Evolutionary conservation across 805 yeast species (phyloP).

Genomic region (Jamesozyma piceae): DNA sequence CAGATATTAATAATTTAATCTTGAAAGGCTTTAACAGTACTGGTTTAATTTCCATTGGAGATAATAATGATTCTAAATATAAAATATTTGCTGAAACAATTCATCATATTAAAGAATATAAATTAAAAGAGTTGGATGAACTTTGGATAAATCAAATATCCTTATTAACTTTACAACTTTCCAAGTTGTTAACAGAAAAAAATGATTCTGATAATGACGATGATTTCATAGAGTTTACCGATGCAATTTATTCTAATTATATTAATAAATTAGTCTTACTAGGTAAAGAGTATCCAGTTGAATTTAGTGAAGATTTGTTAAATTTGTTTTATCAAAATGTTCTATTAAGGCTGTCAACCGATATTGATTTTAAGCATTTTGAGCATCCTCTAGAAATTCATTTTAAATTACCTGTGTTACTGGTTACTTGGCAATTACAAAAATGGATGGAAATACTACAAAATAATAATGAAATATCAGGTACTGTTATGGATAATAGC

Average conservation of each 20-base stretch:
- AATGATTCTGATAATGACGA: conserved; percentile 4
- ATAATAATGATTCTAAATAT: conserved; percentile 7
- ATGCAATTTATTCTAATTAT: conserved; percentile 17
- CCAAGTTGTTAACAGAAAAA: conserved; percentile 18
- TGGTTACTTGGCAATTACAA: conserved; percentile 24
- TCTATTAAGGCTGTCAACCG: conserved; percentile 10
- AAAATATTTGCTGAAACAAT: conserved; percentile 14
- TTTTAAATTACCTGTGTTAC: conserved; percentile 20
- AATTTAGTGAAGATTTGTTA: conserved; percentile 15
- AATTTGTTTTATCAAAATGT: conserved; percentile 12
- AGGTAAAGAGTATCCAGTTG: conserved; percentile 22
- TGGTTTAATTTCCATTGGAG: conserved; percentile 6
- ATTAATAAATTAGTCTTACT: conserved; percentile 23
- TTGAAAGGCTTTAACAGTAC: conserved; percentile 18
- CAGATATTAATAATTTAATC: conserved; percentile 12
- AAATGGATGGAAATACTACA: conserved; percentile 23
- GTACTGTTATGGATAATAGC: background rate
- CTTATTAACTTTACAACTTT: conserved; percentile 15
- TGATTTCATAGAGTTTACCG: conserved; percentile 8
- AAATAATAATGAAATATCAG: conserved; percentile 2
- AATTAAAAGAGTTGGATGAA: conserved; percentile 19
- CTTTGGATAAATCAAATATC: conserved; percentile 19
- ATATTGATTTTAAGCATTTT: conserved; percentile 4
- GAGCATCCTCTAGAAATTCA: conserved; percentile 13
- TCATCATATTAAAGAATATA: conserved; percentile 14